These are phyloP conservation scores for Myxozyma neotropica DNA, from an alignment of 805 yeast species.

Conservation along the genomic window DNA sequence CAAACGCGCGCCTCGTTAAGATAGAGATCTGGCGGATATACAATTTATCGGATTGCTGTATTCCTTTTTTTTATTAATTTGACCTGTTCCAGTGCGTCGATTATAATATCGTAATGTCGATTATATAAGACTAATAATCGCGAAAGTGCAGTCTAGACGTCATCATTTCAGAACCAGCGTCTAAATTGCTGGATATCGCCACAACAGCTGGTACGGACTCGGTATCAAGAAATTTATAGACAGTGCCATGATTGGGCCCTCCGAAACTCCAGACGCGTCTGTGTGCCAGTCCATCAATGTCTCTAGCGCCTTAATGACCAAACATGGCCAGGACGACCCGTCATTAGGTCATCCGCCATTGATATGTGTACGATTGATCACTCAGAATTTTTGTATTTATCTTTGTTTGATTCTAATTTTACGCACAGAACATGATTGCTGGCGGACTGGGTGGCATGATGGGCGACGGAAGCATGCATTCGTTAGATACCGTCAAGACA, in stretches of 20 bases:
- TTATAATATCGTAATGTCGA: no score
- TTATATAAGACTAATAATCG: background rate
- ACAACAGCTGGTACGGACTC: background rate
- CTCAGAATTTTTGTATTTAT: background rate
- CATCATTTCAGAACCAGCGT: background rate
- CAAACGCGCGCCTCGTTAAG: background rate
- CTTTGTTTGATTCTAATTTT: constrained; percentile 45
- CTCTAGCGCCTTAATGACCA: background rate
- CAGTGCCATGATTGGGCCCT: background rate
- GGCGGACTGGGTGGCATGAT: constrained; percentile 95
- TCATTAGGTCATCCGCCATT: constrained; percentile 9
- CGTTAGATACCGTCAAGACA: constrained; percentile 94
- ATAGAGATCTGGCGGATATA: no score
- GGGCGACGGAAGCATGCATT: constrained; percentile 93
- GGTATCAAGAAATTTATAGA: background rate
- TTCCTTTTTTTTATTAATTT: no score
- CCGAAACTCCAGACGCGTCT: background rate
- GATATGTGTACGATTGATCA: constrained; percentile 2
- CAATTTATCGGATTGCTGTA: no score
- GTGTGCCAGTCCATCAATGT: background rate
- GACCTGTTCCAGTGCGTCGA: no score
- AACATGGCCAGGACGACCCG: background rate
- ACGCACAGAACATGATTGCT: constrained; percentile 56
- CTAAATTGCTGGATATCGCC: background rate
- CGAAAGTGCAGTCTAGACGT: background rate